Evolutionary conservation across 306 rosid species (phyloP).

Genomic region (Castanospermum australe): DNA sequence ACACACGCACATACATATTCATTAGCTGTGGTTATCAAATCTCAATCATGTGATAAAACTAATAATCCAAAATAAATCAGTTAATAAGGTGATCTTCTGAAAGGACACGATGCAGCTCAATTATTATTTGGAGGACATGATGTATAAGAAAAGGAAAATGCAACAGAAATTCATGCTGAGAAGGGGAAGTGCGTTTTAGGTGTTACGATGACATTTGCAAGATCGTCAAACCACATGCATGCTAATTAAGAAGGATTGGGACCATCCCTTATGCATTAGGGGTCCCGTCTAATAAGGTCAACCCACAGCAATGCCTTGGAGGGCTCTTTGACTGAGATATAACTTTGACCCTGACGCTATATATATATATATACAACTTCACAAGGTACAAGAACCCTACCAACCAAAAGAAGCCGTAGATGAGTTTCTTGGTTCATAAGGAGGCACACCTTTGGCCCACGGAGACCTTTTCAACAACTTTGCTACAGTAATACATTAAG

Average conservation of each 20-base stretch:
- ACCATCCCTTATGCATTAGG: not conserved
- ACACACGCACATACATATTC: too few relatives aligned
- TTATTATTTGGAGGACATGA: not conserved
- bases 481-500: not conserved
- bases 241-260: slow-evolving; percentile 3
- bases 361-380: too few relatives aligned
- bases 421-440: not conserved
- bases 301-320: slow-evolving; percentile 17
- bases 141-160: not conserved
- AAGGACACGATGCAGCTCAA: not conserved
- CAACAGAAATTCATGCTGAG: not conserved
- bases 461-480: not conserved
- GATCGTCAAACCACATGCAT: slow-evolving; percentile 1
- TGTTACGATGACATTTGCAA: not conserved
- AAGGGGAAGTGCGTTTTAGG: not conserved
- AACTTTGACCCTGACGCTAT: not conserved
- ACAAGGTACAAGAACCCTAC: not conserved
- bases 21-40: too few relatives aligned
- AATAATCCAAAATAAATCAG: not conserved
- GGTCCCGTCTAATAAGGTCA: slow-evolving; percentile 27
- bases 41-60: too few relatives aligned
- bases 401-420: not conserved
- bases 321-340: not conserved
- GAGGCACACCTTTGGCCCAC: not conserved
- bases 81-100: not conserved